Conservation (phyloP, 1,139 yeast genomes). For the Dujonia santamariae region DNA sequence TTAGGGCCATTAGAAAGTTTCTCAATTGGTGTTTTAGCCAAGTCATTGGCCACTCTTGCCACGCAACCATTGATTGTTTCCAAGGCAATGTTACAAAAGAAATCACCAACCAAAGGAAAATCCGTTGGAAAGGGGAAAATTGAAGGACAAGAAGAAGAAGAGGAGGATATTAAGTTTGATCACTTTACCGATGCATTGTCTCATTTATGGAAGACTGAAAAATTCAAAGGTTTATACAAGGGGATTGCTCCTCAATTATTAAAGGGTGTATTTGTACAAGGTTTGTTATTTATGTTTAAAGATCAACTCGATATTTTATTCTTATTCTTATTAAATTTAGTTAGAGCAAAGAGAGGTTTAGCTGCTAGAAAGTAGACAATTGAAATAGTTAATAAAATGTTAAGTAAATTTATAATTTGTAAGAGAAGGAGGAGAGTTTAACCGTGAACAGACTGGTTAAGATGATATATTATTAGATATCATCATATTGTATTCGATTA, state of each 20-base stretch:
- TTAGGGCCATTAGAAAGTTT: slow-evolving; percentile 70
- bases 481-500: too few relatives aligned
- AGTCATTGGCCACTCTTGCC: slow-evolving; percentile 73
- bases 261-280: slow-evolving; percentile 85
- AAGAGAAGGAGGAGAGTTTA: too few relatives aligned
- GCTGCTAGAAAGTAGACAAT: slow-evolving; percentile 4
- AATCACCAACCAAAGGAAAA: slow-evolving; percentile 21
- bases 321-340: slow-evolving; percentile 32
- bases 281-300: slow-evolving; percentile 77
- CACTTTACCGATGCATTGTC: slow-evolving; percentile 42
- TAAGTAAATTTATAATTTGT: too few relatives aligned
- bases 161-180: slow-evolving; percentile 29
- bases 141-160: slow-evolving; percentile 14
- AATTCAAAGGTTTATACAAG: slow-evolving; percentile 57
- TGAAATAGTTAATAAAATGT: not conserved
- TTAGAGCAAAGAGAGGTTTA: slow-evolving; percentile 16
- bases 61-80: slow-evolving; percentile 88
- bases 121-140: slow-evolving; percentile 14
- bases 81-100: slow-evolving; percentile 76
- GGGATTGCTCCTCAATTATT: slow-evolving; percentile 79
- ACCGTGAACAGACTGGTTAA: too few relatives aligned
- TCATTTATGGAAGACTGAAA: slow-evolving; percentile 44
- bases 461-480: too few relatives aligned
- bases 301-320: slow-evolving; percentile 59
- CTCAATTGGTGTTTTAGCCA: slow-evolving; percentile 73